A percentile compares a stretch with the other conserved stretches of the same genome.
Conservation (phyloP, 192 early-diverging fungal genomes). For the Geranomyces michiganensis region DNA sequence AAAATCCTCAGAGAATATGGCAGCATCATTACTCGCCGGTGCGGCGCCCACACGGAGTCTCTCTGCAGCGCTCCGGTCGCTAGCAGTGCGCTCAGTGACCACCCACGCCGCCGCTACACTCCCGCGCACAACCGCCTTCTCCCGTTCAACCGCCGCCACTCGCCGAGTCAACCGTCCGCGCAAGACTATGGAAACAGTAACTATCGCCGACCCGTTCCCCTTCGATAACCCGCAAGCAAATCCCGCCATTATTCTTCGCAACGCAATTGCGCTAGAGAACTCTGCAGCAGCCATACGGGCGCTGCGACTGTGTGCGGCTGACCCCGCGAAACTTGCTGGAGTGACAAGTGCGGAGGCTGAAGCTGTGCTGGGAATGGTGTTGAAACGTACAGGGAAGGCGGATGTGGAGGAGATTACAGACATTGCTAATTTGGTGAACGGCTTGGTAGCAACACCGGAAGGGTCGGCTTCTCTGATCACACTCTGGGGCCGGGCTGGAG, state of each 20-base stretch:
- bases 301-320: background rate
- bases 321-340: background rate
- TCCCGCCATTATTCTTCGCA: constrained; percentile 14
- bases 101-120: too few relatives aligned
- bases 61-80: too few relatives aligned
- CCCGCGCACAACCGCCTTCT: background rate
- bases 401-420: background rate
- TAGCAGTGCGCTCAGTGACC: too few relatives aligned
- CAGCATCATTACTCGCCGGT: too few relatives aligned
- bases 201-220: constrained; percentile 14
- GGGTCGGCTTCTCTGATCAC: constrained; percentile 3
- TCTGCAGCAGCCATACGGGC: background rate
- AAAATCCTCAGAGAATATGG: too few relatives aligned
- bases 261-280: constrained; percentile 15
- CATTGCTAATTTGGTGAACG: background rate
- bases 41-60: too few relatives aligned
- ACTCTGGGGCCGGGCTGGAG: background rate
- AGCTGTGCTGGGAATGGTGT: too few relatives aligned
- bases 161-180: constrained; percentile 4
- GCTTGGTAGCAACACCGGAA: background rate
- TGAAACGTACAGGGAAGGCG: background rate
- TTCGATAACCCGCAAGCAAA: constrained; percentile 23
- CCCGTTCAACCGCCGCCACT: background rate
- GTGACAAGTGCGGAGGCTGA: background rate
- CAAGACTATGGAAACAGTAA: background rate